Evolutionary conservation across 192 early-diverging fungal genomes (phyloP), one percentile per base, ranked within the genome.

Genomic region (Chytriomyces sp.): DNA sequence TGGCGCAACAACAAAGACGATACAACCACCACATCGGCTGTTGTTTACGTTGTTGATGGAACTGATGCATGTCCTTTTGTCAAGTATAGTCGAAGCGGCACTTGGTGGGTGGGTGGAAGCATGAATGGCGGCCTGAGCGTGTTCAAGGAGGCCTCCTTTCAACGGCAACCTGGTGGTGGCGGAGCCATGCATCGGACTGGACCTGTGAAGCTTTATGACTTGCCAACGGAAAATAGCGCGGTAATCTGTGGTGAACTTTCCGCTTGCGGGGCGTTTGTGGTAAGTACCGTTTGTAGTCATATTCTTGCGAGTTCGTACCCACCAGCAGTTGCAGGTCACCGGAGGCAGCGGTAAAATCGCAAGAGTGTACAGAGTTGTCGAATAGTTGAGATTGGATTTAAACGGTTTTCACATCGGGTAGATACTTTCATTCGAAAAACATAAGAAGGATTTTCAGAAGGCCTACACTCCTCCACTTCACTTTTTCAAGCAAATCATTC

Each of bases 211-310:
- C n/a, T 70, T 2, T 58, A 55, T 3, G 14, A 30, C 3, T 22
- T 38, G 62, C 10, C 22, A 14, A 41, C 22, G 33, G 61, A 37
- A 5, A 8, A 49, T 28, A 41, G 41, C 32, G 30, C 66, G 53
- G 55, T 64, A 37, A 55, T 73, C 25, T 73, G 72, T 49, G 61
- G 49, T 7, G 72, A 73, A 25, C 49, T 73, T 10, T 73, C 72
- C 8, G 22, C 61, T 19, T 73, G 72, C 36, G 72, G 72, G 25
- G 53, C 52, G 22, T 73, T 25, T 34, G 26, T 72, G 8, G 70
- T 72, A 41, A 62, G 67, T 70, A 14, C 22, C 22, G 2, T n/a
- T n/a, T 49, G 14, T 44, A n/a, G 17, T 49, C 17, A 22, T 49
- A 49, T 14, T 22, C 0, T 49, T 22, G 1, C 14, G 14, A 22